These are phyloP conservation scores for Lachancea meyersii DNA, from an alignment of 805 yeast genomes.

Conservation along the genomic window DNA sequence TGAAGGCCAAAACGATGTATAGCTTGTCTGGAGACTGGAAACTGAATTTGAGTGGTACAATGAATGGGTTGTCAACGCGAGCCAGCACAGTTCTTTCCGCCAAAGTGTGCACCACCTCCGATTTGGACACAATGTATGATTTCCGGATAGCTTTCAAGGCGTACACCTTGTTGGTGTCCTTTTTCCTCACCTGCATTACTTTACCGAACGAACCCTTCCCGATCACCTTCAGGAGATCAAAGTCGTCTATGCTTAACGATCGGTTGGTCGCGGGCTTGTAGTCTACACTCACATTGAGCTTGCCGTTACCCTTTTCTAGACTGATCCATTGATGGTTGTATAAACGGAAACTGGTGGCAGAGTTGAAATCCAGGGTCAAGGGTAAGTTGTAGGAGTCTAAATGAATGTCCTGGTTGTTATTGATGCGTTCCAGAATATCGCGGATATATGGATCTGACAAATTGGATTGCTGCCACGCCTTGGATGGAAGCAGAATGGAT, in stretches of 20 bases:
- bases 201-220: conserved; percentile 98
- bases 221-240: conserved; percentile 86
- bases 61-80: conserved; percentile 87
- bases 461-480: conserved; percentile 28
- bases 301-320: conserved; percentile 40
- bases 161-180: conserved; percentile 89
- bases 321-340: conserved; percentile 59
- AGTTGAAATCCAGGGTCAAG: conserved; percentile 45
- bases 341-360: conserved; percentile 48
- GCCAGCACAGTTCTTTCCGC: conserved; percentile 96
- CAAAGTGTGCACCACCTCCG: conserved; percentile 92
- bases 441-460: conserved; percentile 25
- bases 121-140: conserved; percentile 86
- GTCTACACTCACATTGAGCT: conserved; percentile 57
- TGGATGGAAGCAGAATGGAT: conserved; percentile 47
- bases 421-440: conserved; percentile 31
- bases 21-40: conserved; percentile 96
- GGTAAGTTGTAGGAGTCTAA: conserved; percentile 66
- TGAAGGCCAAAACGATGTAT: conserved; percentile 83
- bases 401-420: conserved; percentile 58
- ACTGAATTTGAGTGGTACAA: conserved; percentile 91
- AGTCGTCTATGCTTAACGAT: conserved; percentile 80
- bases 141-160: conserved; percentile 92
- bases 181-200: conserved; percentile 96
- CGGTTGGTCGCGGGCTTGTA: conserved; percentile 62